Evolutionary conservation across 2,329 filamentous ascomycete genomes (phyloP), one percentile per base, ranked within the genome.

Genomic region (Hortaea sp.): DNA sequence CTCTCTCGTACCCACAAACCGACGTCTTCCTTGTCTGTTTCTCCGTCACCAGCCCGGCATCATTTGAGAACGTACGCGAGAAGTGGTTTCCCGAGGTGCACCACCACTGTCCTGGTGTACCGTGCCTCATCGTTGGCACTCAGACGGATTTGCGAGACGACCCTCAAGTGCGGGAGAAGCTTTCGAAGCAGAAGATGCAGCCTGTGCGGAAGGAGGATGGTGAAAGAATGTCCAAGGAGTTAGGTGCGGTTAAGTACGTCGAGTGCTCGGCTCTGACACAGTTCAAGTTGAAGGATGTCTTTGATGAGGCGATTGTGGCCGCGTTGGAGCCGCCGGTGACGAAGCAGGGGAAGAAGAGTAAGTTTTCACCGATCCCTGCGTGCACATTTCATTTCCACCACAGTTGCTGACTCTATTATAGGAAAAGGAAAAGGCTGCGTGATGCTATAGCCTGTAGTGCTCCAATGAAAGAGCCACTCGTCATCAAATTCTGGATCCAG

Each of bases 21-120:
- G 92, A 97, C 64, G 92, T 97, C 56, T 97, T 98, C 74, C 84
- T 98, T 49, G 89, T 98, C 60, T 98, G 92, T 76, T 98, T 97
- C 71, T 95, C 88, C 64, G 89, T 98, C 63, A 95, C 89, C 47
- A 95, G 90, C 40, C 92, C 90, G 37, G 89, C 92, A 37, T 95
- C 89, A 6, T 98, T 98, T 68, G 92, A 98, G 68, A 98, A 98
- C 84, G 92, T 97, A 43, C 83, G 89, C 62, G 90, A 95, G 76
- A 95, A 95, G 70, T 95, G 89, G 90, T 95, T 95, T 62, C 92
- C 92, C 40, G 92, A 98, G 71, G 92, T 98, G 39, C 89, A 94
- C 67, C 92, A 98, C 70, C 92, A 98, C 71, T 98, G 92, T 66
- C 92, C 92, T 12, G 92, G 92, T 54, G 92, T 98, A 34, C 92